Evolutionary conservation across 208 protist genomes (phyloP).

Genomic region (Vickermania ingenoplastis): DNA sequence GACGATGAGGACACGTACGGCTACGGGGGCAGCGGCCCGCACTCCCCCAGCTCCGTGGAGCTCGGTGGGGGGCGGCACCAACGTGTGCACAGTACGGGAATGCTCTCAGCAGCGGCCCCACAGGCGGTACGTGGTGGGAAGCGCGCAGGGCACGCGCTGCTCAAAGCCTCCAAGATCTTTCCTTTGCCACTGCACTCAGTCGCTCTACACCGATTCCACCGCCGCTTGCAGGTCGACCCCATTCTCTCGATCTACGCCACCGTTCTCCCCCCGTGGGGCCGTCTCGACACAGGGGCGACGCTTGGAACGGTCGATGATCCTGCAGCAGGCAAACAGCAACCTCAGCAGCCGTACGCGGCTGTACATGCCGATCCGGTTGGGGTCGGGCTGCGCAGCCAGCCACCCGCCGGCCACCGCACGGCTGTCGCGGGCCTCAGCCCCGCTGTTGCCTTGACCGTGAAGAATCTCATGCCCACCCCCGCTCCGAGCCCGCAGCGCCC

Average conservation of each 20-base stretch:
- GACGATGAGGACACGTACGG: not conserved
- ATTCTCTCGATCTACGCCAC: conserved; percentile 48
- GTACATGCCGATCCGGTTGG: no score
- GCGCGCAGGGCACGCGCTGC: not conserved
- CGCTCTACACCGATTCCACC: conserved; percentile 64
- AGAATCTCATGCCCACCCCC: conserved; percentile 24
- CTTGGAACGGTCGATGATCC: no score
- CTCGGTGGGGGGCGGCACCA: not conserved
- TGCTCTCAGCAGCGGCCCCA: no score
- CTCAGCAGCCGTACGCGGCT: no score
- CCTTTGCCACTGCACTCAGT: conserved; percentile 7
- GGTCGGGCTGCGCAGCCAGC: no score
- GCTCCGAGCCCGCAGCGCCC: not conserved
- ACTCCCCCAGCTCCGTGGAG: not conserved
- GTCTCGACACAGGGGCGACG: no score
- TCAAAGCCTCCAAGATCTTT: not conserved
- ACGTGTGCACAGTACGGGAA: not conserved
- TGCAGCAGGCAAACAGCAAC: no score
- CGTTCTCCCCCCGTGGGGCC: conserved; percentile 35
- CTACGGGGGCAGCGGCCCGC: not conserved
- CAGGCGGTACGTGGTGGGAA: not conserved
- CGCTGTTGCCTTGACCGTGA: conserved; percentile 42
- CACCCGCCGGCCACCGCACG: no score
- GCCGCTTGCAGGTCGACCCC: conserved; percentile 53
- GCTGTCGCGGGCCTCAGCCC: conserved; percentile 11